Conservation (phyloP, 1,139 yeast species). For the Debaryomycetaceae sp. region DNA sequence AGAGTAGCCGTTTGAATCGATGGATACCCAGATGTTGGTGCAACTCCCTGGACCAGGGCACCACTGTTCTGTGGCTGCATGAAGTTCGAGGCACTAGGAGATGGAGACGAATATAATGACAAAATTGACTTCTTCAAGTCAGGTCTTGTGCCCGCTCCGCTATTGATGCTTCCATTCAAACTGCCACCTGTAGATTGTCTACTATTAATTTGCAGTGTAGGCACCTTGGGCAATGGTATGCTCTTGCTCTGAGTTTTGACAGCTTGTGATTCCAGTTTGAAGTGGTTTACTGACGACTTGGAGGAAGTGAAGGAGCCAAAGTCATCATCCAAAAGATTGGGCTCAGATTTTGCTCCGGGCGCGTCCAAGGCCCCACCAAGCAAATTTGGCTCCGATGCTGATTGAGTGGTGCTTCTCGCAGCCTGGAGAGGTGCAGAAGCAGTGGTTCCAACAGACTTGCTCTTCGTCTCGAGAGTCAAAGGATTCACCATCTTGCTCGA, state of each 20-base stretch:
- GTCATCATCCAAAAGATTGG: slow-evolving; percentile 36
- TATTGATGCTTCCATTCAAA: slow-evolving; percentile 11
- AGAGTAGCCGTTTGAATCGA: slow-evolving; percentile 1
- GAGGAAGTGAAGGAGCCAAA: slow-evolving; percentile 41
- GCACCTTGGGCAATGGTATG: slow-evolving; percentile 2
- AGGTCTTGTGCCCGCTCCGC: slow-evolving; percentile 24
- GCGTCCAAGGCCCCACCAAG: slow-evolving; percentile 50
- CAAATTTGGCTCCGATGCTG: background rate
- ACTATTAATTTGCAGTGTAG: slow-evolving; percentile 16
- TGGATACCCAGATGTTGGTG: slow-evolving; percentile 4
- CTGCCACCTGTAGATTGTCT: slow-evolving; percentile 40
- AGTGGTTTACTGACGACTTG: slow-evolving; percentile 11
- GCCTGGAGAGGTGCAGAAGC: background rate
- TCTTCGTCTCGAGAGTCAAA: slow-evolving; percentile 19
- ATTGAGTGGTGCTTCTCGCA: slow-evolving; percentile 1
- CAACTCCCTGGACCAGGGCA: slow-evolving; percentile 4
- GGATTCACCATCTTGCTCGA: slow-evolving; percentile 59
- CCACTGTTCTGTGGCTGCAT: slow-evolving; percentile 20
- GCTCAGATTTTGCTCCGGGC: slow-evolving; percentile 56
- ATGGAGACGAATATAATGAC: slow-evolving; percentile 79
- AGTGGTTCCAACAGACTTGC: background rate
- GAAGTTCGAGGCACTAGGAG: slow-evolving; percentile 36
- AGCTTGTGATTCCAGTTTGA: background rate
- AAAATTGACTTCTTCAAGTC: slow-evolving; percentile 89
- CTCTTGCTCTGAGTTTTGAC: slow-evolving; percentile 1